Evolutionary conservation across 1,284 basidiomycete species (phyloP), one percentile per base, ranked within the genome.

Genomic region (Austroboletus niveus): DNA sequence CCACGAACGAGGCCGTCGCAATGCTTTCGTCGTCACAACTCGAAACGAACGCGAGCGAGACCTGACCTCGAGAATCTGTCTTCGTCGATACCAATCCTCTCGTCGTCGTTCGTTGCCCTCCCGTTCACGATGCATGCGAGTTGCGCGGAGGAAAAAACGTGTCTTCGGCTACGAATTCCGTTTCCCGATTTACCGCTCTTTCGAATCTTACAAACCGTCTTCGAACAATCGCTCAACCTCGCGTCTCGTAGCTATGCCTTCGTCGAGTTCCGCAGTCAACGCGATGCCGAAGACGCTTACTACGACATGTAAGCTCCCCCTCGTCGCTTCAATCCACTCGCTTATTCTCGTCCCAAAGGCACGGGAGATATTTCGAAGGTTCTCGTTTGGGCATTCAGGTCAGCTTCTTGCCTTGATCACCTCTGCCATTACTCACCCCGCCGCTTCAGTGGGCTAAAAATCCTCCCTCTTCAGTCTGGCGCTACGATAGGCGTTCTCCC

Each of bases 281-380:
- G 88, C 48, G 90, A 94, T 65, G 92, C 92, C 15, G 91, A 93
- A 68, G 89, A 93, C 60, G 91, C 92, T 32, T 93, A 93, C 70
- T 87, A 92, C 65, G 90, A 93, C 59, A 93, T 94, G 92, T 94
- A 71, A 59, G 88, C 75, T 29, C 20, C 6, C 43, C 6, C 43
- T 36, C 51, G n/a, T 48, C 39, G 31, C 43, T 22, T 43, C 46
- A 34, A 5, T 9, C 39, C 24, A 5, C 47, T 32, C 50, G 42
- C 56, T 57, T 38, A 60, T 15, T 5, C 39, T 29, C 41, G 41
- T 44, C 45, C 36, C 45, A 45, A 57, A 93, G 92, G 91, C 91
- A 94, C 69, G 89, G 89, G 51, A 78, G 87, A 58, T 73, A 80
- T 64, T 91, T 94, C 65, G 91, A 94, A 69, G 91, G 91, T 24